phyloP scores from a whole-genome alignment of 2,329 filamentous ascomycete genomes.

The Sporothrix dimorphospora region DNA sequence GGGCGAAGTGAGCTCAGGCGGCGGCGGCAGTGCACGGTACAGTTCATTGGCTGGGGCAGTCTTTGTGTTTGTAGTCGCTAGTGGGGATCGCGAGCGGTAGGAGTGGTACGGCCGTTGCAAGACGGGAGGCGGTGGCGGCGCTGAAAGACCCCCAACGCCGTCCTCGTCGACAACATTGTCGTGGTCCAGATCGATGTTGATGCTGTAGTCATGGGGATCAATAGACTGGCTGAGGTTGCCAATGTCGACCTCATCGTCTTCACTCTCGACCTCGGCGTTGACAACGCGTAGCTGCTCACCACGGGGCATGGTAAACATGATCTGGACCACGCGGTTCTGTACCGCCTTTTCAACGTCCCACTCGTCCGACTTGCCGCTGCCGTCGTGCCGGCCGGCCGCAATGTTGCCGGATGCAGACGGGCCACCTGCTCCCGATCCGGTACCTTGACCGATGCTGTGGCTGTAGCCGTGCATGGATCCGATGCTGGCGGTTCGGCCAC shows the following conservation, averaged over 20 bases:
- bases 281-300: slow-evolving; percentile 84
- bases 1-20: not conserved
- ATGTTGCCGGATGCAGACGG: slow-evolving; percentile 35
- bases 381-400: slow-evolving; percentile 31
- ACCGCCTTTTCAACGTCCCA: slow-evolving; percentile 78
- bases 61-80: not conserved
- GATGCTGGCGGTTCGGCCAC: slow-evolving; percentile 25
- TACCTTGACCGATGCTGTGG: slow-evolving; percentile 5
- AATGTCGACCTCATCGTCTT: slow-evolving; percentile 34
- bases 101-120: slow-evolving; percentile 20
- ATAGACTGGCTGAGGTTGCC: not conserved
- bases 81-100: slow-evolving; percentile 23
- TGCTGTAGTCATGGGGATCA: slow-evolving; percentile 22
- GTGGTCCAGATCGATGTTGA: slow-evolving; percentile 1
- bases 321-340: slow-evolving; percentile 72
- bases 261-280: slow-evolving; percentile 65
- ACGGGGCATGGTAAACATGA: slow-evolving; percentile 93
- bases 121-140: slow-evolving; percentile 26
- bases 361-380: slow-evolving; percentile 50
- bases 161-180: slow-evolving; percentile 2
- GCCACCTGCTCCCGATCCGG: not conserved
- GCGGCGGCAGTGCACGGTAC: not conserved
- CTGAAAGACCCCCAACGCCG: slow-evolving; percentile 14
- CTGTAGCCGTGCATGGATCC: slow-evolving; percentile 22
- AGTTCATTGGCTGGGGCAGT: not conserved